Conservation (phyloP, 352 stramenopile species). For the Phytophthora pinifolia region DNA sequence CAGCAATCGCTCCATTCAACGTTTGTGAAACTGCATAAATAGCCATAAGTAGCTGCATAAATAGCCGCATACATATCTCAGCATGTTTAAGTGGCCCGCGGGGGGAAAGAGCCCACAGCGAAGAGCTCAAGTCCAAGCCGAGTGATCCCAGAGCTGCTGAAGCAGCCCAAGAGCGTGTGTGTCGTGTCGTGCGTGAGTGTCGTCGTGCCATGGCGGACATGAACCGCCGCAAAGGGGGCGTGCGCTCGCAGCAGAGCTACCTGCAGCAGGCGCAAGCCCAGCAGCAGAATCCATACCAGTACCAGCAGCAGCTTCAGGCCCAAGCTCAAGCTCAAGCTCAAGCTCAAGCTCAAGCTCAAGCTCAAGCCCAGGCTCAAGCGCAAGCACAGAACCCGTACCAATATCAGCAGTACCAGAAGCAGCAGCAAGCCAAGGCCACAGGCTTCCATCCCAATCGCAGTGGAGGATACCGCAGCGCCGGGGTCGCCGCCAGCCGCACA, state of each 20-base stretch:
- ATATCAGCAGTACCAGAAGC: slow-evolving; percentile 43
- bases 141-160: slow-evolving; percentile 7
- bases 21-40: too few species aligned
- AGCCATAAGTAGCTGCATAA: neutral
- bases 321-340: slow-evolving; percentile 32
- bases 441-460: slow-evolving; percentile 28
- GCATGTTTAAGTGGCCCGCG: slow-evolving; percentile 13
- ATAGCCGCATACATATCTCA: slow-evolving; percentile 16
- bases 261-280: slow-evolving; percentile 32
- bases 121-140: slow-evolving; percentile 23
- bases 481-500: neutral
- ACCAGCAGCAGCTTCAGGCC: slow-evolving; percentile 44
- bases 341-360: slow-evolving; percentile 28
- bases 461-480: slow-evolving; percentile 27
- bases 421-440: slow-evolving; percentile 30
- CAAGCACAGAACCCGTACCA: slow-evolving; percentile 36
- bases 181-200: slow-evolving; percentile 23
- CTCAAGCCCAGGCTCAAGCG: slow-evolving; percentile 31
- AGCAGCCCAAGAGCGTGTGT: slow-evolving; percentile 9
- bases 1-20: too few species aligned
- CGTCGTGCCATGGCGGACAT: slow-evolving; percentile 44
- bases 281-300: slow-evolving; percentile 32
- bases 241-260: slow-evolving; percentile 49
- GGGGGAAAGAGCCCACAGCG: slow-evolving; percentile 6
- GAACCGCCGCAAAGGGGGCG: slow-evolving; percentile 44